phyloP scores from a whole-genome alignment of 2,329 filamentous ascomycete species.

The Phaeosphaeriaceae sp. region DNA sequence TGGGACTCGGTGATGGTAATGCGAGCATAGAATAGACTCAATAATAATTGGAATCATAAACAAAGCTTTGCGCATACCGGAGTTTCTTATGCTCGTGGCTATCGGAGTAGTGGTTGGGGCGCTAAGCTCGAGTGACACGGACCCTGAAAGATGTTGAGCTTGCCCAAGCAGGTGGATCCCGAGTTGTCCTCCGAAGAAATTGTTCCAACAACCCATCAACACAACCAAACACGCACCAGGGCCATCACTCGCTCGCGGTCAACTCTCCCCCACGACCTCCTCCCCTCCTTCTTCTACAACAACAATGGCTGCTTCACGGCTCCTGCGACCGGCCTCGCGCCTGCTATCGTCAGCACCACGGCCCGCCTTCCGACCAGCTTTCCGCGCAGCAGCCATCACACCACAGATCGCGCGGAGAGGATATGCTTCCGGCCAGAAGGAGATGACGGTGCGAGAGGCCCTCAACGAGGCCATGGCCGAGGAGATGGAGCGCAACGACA shows the following conservation, averaged over 20 bases:
- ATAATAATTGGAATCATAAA: slow-evolving; percentile 1
- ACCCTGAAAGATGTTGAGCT: slow-evolving; percentile 7
- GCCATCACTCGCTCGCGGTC: slow-evolving; percentile 35
- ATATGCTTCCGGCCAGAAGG: slow-evolving; percentile 75
- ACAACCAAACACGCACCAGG: slow-evolving; percentile 21
- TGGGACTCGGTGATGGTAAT: slow-evolving; percentile 28
- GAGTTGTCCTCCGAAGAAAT: slow-evolving; percentile 28
- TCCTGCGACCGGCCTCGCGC: slow-evolving; percentile 70
- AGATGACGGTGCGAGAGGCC: slow-evolving; percentile 96
- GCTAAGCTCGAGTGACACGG: slow-evolving; percentile 13
- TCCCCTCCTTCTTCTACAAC: slow-evolving; percentile 15
- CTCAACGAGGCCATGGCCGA: slow-evolving; percentile 97
- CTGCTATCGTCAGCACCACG: slow-evolving; percentile 64
- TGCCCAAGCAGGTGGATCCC: slow-evolving; percentile 25
- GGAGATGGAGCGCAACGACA: slow-evolving; percentile 92
- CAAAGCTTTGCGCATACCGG: not conserved
- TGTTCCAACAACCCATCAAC: slow-evolving; percentile 32
- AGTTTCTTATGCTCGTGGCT: not conserved
- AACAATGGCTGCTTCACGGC: slow-evolving; percentile 65
- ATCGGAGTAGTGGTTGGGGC: slow-evolving; percentile 4
- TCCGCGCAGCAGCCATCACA: slow-evolving; percentile 56
- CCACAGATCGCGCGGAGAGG: slow-evolving; percentile 58
- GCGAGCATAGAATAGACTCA: slow-evolving; percentile 14
- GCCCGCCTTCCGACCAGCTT: slow-evolving; percentile 59
- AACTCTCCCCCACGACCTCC: slow-evolving; percentile 7